phyloP scores from a whole-genome alignment of 116 monocot genomes.

The Zostera marina region DNA sequence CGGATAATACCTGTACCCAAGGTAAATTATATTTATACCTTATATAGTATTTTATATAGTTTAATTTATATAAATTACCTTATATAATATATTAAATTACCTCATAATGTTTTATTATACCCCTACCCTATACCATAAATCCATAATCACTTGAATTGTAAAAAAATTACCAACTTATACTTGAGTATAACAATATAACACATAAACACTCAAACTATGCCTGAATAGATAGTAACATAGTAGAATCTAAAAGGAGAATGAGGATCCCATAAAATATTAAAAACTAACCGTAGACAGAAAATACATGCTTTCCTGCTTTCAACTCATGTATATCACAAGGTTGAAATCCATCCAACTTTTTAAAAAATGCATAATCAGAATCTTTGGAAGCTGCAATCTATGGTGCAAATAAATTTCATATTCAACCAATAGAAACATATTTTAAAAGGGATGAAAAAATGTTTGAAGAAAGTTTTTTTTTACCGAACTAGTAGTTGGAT shows the following conservation, averaged over 20 bases:
- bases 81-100: too few relatives aligned
- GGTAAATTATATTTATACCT: too few relatives aligned
- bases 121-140: too few relatives aligned
- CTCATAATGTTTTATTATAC: too few relatives aligned
- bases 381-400: constrained; percentile 56
- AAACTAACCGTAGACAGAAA: constrained; percentile 78
- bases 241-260: constrained; percentile 1
- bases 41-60: too few relatives aligned
- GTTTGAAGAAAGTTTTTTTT: constrained; percentile 3
- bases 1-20: too few relatives aligned
- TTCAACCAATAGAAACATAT: background rate
- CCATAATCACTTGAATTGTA: too few relatives aligned
- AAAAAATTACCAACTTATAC: too few relatives aligned
- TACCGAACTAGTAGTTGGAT: constrained; percentile 45
- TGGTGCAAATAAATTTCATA: background rate
- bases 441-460: background rate
- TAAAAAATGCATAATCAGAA: constrained; percentile 74
- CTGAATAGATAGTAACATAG: background rate
- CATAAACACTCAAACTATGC: too few relatives aligned
- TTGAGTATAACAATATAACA: too few relatives aligned
- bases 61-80: too few relatives aligned
- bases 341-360: constrained; percentile 89
- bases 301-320: constrained; percentile 75
- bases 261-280: background rate
- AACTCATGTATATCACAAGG: constrained; percentile 91